A percentile compares a stretch with the other conserved stretches of the same genome.
Evolutionary conservation across 768 basidiomycete species (phyloP).

Genomic region (Boletus rex-veris): DNA sequence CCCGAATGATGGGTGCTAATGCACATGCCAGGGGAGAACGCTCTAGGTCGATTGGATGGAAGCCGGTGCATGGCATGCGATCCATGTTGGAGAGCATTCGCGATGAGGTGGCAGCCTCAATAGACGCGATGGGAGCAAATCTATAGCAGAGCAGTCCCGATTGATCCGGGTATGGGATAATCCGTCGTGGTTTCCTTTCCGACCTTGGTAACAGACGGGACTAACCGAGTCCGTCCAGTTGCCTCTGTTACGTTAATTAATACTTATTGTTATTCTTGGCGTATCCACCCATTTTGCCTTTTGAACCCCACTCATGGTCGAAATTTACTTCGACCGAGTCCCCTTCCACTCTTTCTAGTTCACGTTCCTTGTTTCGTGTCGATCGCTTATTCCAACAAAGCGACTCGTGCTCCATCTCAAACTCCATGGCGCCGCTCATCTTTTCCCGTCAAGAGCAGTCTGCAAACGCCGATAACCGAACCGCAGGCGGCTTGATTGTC

Average conservation of each 20-base stretch:
- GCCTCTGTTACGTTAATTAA: not conserved
- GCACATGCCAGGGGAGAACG: slow-evolving; percentile 21
- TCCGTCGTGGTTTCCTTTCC: not conserved
- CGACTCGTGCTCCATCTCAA: not conserved
- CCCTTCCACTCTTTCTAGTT: slow-evolving; percentile 5
- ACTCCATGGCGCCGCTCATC: slow-evolving; percentile 19
- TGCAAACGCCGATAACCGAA: slow-evolving; percentile 32
- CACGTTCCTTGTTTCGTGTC: slow-evolving; percentile 8
- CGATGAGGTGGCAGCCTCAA: slow-evolving; percentile 30
- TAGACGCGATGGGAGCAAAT: not conserved
- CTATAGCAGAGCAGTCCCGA: not conserved
- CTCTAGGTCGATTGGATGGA: slow-evolving; percentile 20
- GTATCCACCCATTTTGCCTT: not conserved
- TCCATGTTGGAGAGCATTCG: slow-evolving; percentile 43
- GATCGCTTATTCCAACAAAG: not conserved
- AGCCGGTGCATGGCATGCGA: slow-evolving; percentile 30
- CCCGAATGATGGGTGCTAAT: slow-evolving; percentile 16
- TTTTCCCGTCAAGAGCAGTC: slow-evolving; percentile 5
- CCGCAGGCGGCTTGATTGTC: slow-evolving; percentile 45
- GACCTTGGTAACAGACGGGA: slow-evolving; percentile 8
- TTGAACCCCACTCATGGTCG: slow-evolving; percentile 2
- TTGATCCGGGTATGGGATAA: not conserved
- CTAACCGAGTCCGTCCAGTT: slow-evolving; percentile 1
- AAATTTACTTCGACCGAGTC: not conserved
- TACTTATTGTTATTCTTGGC: not conserved